phyloP scores from a whole-genome alignment of 441 rosid genomes.

The Biscutella laevigata region DNA sequence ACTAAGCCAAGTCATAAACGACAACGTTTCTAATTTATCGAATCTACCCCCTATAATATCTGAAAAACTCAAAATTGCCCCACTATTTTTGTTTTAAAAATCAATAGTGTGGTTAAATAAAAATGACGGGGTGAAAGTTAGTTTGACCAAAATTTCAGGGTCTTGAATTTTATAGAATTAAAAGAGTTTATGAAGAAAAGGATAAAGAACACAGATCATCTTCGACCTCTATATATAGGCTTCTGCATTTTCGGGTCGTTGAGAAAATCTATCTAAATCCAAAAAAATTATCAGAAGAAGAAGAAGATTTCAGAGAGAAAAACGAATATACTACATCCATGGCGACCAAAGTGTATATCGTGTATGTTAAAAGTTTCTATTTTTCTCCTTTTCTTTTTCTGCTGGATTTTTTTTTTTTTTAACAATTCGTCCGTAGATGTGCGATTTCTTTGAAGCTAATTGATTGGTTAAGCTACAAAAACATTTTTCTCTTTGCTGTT shows the following conservation, averaged over 20 bases:
- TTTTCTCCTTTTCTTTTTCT: neutral
- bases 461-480: neutral
- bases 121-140: neutral
- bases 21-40: constrained; percentile 14
- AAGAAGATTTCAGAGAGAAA: neutral
- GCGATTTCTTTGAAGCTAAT: neutral
- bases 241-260: constrained; percentile 19
- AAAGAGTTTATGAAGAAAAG: neutral
- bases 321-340: constrained; percentile 21
- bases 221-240: constrained; percentile 21
- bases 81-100: constrained; percentile 3
- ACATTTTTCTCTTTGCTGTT: neutral
- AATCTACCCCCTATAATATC: neutral
- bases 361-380: constrained; percentile 36
- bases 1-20: constrained; percentile 17
- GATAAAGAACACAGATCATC: constrained; percentile 5
- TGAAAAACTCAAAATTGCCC: constrained; percentile 19
- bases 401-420: too few species aligned
- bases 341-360: constrained; percentile 77
- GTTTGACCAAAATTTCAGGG: constrained; percentile 10
- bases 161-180: neutral
- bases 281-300: neutral
- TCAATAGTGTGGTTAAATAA: too few species aligned
- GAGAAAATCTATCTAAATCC: neutral
- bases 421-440: too few species aligned